phyloP scores from a whole-genome alignment of 352 stramenopile genomes.

The Saprolegnia parasitica region DNA sequence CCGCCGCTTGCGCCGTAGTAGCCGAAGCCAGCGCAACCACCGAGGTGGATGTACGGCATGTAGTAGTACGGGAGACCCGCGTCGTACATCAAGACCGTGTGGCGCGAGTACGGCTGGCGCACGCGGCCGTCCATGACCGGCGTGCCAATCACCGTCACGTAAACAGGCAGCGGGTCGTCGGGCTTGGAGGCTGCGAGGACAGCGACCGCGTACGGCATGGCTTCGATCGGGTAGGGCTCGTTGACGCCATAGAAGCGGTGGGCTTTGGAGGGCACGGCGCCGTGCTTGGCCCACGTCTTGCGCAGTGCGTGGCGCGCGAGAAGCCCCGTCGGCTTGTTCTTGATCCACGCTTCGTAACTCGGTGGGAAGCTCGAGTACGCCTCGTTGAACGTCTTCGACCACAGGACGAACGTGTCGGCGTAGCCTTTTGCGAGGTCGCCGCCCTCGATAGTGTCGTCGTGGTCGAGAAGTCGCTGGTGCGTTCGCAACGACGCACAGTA shows the following conservation, averaged over 20 bases:
- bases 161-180: neutral
- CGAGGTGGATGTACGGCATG: neutral
- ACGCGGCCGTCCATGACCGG: conserved; percentile 28
- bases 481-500: neutral
- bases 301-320: neutral
- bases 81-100: conserved; percentile 20
- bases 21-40: conserved; percentile 14
- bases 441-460: conserved; percentile 17
- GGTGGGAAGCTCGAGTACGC: conserved; percentile 22
- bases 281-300: conserved; percentile 17
- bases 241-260: conserved; percentile 19
- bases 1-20: neutral
- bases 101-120: conserved; percentile 19
- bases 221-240: conserved; percentile 17
- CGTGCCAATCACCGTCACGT: conserved; percentile 26
- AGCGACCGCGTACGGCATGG: conserved; percentile 12
- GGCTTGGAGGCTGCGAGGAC: neutral
- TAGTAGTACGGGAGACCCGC: conserved; percentile 12
- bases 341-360: neutral
- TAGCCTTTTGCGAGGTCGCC: conserved; percentile 25
- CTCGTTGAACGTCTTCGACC: conserved; percentile 19
- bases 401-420: conserved; percentile 16
- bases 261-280: neutral
- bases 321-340: neutral
- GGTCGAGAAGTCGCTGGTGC: neutral